phyloP scores from a whole-genome alignment of 371 early-diverging fungal species.

The Syncephalastrum racemosum region DNA sequence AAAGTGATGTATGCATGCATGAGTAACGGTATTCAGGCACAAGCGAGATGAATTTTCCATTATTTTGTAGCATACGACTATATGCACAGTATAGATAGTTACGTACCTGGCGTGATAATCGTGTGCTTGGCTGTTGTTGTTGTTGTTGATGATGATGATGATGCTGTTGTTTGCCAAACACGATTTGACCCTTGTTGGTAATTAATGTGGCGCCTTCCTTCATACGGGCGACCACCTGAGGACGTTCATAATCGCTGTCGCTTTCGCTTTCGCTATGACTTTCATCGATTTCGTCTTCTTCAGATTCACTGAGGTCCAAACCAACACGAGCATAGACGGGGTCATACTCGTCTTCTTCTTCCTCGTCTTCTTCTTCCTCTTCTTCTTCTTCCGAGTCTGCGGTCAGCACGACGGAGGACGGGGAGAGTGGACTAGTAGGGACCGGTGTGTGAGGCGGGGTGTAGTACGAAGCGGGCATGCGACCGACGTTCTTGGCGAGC shows the following conservation, averaged over 20 bases:
- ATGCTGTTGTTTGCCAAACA: conserved; percentile 25
- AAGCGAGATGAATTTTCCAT: no score
- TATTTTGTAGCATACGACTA: background rate
- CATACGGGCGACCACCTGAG: conserved; percentile 32
- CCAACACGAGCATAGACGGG: conserved; percentile 24
- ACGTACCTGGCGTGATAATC: conserved; percentile 23
- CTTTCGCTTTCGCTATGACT: conserved; percentile 7
- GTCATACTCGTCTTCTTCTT: conserved; percentile 15
- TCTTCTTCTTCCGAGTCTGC: conserved; percentile 1
- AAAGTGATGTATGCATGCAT: no score
- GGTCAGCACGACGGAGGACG: no score
- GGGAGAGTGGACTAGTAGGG: no score
- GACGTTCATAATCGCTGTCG: conserved; percentile 10
- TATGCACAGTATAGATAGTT: background rate
- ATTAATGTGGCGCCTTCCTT: conserved; percentile 42
- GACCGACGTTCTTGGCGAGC: no score
- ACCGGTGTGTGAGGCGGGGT: no score
- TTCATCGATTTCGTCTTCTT: conserved; percentile 9
- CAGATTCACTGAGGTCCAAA: conserved; percentile 5
- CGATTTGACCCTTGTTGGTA: conserved; percentile 48
- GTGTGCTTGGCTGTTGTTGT: conserved; percentile 1
- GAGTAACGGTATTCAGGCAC: no score
- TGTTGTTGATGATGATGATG: no score
- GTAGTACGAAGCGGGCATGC: no score
- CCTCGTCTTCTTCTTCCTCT: conserved; percentile 8